Conservation (phyloP, 768 basidiomycete species). For the Trametes cubensis region DNA sequence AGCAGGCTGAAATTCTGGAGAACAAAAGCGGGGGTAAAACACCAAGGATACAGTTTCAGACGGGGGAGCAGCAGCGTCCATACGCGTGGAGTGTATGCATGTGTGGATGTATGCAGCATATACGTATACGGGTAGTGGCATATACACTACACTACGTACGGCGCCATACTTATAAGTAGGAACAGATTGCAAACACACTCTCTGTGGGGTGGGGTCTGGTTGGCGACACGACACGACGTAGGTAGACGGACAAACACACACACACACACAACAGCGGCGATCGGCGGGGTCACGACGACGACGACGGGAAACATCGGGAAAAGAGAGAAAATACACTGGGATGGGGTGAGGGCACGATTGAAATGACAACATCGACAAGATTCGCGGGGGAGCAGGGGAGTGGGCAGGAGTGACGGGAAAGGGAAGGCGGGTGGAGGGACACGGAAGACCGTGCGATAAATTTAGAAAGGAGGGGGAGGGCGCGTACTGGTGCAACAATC, state of each 20-base stretch:
- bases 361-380: not conserved
- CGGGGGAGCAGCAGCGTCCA: slow-evolving; percentile 15
- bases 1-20: not conserved
- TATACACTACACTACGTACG: too few species aligned
- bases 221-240: not conserved
- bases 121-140: not conserved
- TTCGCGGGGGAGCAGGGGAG: not conserved
- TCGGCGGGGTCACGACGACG: not conserved
- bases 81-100: not conserved
- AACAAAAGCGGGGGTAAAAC: not conserved
- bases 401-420: not conserved
- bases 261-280: slow-evolving; percentile 1
- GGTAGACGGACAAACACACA: slow-evolving; percentile 6
- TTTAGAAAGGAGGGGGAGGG: not conserved
- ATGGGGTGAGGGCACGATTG: too few species aligned
- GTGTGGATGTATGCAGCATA: slow-evolving; percentile 7
- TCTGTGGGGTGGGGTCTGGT: too few species aligned
- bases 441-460: not conserved
- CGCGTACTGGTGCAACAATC: slow-evolving; percentile 12
- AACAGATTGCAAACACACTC: not conserved
- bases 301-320: too few species aligned
- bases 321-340: too few species aligned
- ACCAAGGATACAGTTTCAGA: slow-evolving; percentile 18
- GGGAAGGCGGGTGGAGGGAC: not conserved
- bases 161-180: not conserved